phyloP scores from a whole-genome alignment of 257 asterid genomes.

The Catharanthus roseus region DNA sequence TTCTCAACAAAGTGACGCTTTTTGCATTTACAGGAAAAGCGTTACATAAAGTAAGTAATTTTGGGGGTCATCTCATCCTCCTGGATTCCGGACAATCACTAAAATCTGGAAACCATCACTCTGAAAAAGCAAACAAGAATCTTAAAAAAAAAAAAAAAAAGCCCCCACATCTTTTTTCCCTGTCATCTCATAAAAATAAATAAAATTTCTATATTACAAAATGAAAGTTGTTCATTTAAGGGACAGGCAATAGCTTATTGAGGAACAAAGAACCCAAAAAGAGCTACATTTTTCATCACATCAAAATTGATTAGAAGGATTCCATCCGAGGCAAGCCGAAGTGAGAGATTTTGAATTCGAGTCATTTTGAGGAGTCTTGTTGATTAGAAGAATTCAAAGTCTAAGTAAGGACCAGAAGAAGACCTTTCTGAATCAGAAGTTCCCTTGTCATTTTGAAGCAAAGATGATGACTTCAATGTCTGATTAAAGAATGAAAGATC shows the following conservation, averaged over 20 bases:
- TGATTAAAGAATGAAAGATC: slow-evolving; percentile 50
- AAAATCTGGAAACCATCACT: slow-evolving; percentile 16
- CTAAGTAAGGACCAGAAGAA: slow-evolving; percentile 76
- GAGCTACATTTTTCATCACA: slow-evolving; percentile 13
- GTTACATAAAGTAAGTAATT: slow-evolving; percentile 18
- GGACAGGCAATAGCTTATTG: slow-evolving; percentile 15
- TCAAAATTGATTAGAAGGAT: too few species aligned
- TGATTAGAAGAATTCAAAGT: slow-evolving; percentile 72
- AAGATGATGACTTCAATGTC: slow-evolving; percentile 37
- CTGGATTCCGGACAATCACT: slow-evolving; percentile 18
- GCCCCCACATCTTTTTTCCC: not conserved
- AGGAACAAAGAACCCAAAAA: slow-evolving; percentile 12
- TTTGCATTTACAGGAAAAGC: slow-evolving; percentile 35
- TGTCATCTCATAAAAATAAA: not conserved
- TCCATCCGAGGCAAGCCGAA: too few species aligned
- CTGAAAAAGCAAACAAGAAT: slow-evolving; percentile 28
- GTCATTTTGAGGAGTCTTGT: too few species aligned
- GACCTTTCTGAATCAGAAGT: slow-evolving; percentile 57
- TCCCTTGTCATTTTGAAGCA: slow-evolving; percentile 37
- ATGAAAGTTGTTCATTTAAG: slow-evolving; percentile 14
- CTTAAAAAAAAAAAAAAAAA: not conserved
- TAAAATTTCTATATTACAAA: not conserved
- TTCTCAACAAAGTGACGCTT: slow-evolving; percentile 36
- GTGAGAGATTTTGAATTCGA: too few species aligned
- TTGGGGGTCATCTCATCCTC: slow-evolving; percentile 7